Conservation (phyloP, 2,329 filamentous ascomycete genomes). For the Dactylellina drechsleri region DNA sequence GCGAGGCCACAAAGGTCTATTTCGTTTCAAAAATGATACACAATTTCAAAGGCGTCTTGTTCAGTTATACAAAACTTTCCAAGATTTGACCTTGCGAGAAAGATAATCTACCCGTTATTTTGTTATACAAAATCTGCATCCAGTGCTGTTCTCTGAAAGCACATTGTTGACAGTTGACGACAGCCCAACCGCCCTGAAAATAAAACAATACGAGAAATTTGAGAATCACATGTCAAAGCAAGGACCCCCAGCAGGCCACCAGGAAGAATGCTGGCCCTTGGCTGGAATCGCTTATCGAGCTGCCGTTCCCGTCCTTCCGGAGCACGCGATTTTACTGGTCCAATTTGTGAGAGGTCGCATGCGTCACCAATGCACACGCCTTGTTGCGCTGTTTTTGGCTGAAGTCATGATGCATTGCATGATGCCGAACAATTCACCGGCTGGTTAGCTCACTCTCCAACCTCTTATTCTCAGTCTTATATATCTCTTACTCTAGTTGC, state of each 20-base stretch:
- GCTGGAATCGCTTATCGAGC: slow-evolving; percentile 44
- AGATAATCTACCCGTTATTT: too few species aligned
- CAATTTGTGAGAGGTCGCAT: slow-evolving; percentile 31
- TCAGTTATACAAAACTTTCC: too few species aligned
- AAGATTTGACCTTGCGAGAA: too few species aligned
- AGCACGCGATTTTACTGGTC: slow-evolving; percentile 21
- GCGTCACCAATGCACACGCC: slow-evolving; percentile 27
- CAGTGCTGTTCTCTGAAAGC: too few species aligned
- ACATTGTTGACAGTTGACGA: too few species aligned
- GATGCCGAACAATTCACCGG: neutral
- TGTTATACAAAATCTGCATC: too few species aligned
- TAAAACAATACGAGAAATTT: too few species aligned
- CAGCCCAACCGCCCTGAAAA: too few species aligned
- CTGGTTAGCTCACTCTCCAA: neutral
- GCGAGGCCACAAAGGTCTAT: too few species aligned
- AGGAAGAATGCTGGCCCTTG: slow-evolving; percentile 19
- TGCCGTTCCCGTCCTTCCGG: slow-evolving; percentile 22
- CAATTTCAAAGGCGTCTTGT: too few species aligned
- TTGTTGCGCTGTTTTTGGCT: neutral
- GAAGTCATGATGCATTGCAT: slow-evolving; percentile 49
- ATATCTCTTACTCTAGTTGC: too few species aligned
- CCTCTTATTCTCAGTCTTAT: neutral
- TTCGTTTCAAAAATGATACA: too few species aligned
- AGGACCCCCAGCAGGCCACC: neutral
- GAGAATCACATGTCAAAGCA: slow-evolving; percentile 29